These are phyloP conservation scores for Xylariales sp. DNA, from an alignment of 2,329 filamentous ascomycete species.

Conservation along the genomic window DNA sequence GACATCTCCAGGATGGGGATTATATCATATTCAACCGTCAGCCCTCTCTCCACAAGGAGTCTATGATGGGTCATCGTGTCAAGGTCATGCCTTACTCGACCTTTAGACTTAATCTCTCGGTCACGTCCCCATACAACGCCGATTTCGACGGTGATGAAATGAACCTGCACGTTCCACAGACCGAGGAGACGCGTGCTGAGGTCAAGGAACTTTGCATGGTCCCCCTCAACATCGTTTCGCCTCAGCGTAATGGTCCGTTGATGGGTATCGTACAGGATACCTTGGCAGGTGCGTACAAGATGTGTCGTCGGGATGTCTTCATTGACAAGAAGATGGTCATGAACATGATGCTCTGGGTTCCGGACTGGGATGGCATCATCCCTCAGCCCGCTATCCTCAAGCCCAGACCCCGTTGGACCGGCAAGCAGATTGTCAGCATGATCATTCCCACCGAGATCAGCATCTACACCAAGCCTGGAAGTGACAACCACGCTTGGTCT, in stretches of 20 bases:
- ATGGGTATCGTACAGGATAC: constrained; percentile 99
- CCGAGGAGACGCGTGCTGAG: constrained; percentile 93
- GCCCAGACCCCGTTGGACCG: constrained; percentile 89
- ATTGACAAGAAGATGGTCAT: constrained; percentile 87
- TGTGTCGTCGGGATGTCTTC: constrained; percentile 89
- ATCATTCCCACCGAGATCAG: constrained; percentile 85
- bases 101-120: constrained; percentile 93
- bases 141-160: constrained; percentile 99
- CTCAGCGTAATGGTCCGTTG: constrained; percentile 90
- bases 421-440: constrained; percentile 96
- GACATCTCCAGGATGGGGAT: constrained; percentile 92
- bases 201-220: constrained; percentile 94
- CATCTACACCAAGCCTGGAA: constrained; percentile 61
- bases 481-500: constrained; percentile 46
- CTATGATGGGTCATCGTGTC: constrained; percentile 99
- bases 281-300: constrained; percentile 92
- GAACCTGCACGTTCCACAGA: constrained; percentile 99
- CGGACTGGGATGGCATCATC: constrained; percentile 93
- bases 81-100: constrained; percentile 99
- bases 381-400: constrained; percentile 92
- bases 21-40: constrained; percentile 99
- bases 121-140: constrained; percentile 98
- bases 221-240: constrained; percentile 97
- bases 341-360: constrained; percentile 97
- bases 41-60: constrained; percentile 97